Base-by-base conservation (phyloP, 768 basidiomycete genomes). In the Rhodotorula diobovata region DNA sequence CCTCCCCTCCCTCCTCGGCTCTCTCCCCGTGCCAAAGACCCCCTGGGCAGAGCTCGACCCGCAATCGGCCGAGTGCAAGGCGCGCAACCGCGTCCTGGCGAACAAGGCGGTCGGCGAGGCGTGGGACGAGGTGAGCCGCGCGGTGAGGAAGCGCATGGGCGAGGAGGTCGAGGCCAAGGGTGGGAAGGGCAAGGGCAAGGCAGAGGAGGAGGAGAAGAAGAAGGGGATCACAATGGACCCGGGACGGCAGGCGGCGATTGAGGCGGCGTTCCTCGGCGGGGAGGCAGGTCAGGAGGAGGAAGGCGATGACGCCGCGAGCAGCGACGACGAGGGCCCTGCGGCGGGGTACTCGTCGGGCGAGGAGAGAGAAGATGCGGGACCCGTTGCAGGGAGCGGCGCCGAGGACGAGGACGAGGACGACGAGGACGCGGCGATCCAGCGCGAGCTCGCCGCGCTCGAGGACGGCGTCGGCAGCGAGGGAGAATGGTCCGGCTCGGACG, bases 61-160 rank as follows among this genome's bases (percentile, higher is more conserved):
- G 8, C 55, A 51, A 2, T 60, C 56, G 5, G 37, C 61, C 45
- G 67, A 61, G 18, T 64, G 53, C 12, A 77, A 77, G 58, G 76
- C 76, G 5, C 63, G 72, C 23, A 77, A 77, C 63, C 69, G 72
- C 35, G 48, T 73, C 12, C 67, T 77, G 35, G 74, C 76, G 34
- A 70, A 67, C 66, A 76, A 76, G 63, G 59, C 54, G 18, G 34
- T 76, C 45, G 54, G 51, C 37, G 72, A 77, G 37, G 65, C 59
- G 0, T 68, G 71, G 70, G 65, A 66, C n/a, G 75, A 77, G 57
- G 65, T 76, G 11, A 11, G 18, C 20, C 43, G 71, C 14, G 74
- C 67, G 1, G 51, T 75, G 23, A 56, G 45, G 54, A 70, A 70
- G 43, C 51, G 74, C 10, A 37, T 72, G 53, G 74, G 71, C 35